Conservation (phyloP, 2,329 filamentous ascomycete genomes). For the Trichophyton simii region DNA sequence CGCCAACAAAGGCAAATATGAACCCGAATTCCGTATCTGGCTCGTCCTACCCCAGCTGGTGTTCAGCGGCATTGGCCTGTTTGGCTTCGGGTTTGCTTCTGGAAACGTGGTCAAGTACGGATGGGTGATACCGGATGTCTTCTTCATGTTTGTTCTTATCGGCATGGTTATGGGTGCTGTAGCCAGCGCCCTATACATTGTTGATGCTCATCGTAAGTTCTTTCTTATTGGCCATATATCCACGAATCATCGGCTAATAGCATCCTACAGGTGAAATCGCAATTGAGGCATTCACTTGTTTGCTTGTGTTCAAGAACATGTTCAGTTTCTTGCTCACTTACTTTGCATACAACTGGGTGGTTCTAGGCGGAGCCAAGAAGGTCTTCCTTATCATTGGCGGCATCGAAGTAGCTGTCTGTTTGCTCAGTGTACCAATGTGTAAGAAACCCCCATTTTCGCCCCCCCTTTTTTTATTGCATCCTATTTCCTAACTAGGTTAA, state of each 20-base stretch:
- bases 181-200: constrained; percentile 72
- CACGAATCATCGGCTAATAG: constrained; percentile 5
- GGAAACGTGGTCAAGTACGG: constrained; percentile 49
- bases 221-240: no score
- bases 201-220: constrained; percentile 71
- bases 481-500: background rate
- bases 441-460: constrained; percentile 33
- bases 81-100: constrained; percentile 68
- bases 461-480: background rate
- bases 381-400: constrained; percentile 60
- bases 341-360: constrained; percentile 73
- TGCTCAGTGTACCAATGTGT: constrained; percentile 66
- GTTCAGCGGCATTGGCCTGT: constrained; percentile 64
- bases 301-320: constrained; percentile 89
- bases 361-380: constrained; percentile 42
- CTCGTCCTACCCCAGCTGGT: constrained; percentile 73
- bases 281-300: constrained; percentile 77
- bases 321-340: constrained; percentile 80
- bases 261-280: constrained; percentile 53
- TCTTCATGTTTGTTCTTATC: constrained; percentile 71
- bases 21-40: constrained; percentile 79
- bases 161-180: constrained; percentile 91
- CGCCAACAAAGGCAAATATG: constrained; percentile 68
- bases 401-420: constrained; percentile 65
- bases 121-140: constrained; percentile 64